Evolutionary conservation across 2,329 filamentous ascomycete species (phyloP).

Genomic region (Knufia fluminis): DNA sequence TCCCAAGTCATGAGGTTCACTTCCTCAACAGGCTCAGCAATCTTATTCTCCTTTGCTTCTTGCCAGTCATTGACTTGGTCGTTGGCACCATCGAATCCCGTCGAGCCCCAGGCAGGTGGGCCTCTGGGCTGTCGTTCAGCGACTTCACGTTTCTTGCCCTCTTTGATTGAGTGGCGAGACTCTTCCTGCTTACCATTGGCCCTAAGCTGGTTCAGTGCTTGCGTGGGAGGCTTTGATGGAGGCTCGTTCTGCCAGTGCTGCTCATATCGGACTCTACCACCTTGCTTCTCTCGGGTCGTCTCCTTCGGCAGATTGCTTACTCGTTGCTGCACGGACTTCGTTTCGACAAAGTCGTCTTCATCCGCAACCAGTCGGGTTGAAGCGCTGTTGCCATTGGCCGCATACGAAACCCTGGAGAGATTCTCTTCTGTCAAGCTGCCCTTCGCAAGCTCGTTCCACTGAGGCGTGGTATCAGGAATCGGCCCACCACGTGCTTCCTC

Average conservation of each 20-base stretch:
- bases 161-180: not conserved
- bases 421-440: constrained; percentile 6
- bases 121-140: not conserved
- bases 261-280: constrained; percentile 12
- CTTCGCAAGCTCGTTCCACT: constrained; percentile 16
- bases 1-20: not conserved
- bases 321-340: not conserved
- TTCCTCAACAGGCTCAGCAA: not conserved
- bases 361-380: constrained; percentile 7
- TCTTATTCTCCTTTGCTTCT: not conserved
- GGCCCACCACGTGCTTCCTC: constrained; percentile 10
- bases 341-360: constrained; percentile 1
- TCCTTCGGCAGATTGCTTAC: constrained; percentile 1
- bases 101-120: not conserved
- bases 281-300: constrained; percentile 2
- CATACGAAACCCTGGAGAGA: not conserved
- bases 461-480: constrained; percentile 12
- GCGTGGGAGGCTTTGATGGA: not conserved
- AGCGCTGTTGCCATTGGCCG: not conserved
- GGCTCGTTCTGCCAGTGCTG: constrained; percentile 5
- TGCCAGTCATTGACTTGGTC: constrained; percentile 7
- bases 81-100: constrained; percentile 1
- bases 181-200: not conserved
- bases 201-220: not conserved
- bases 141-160: not conserved